Evolutionary conservation across 1,284 basidiomycete genomes (phyloP).

Genomic region (Marasmius tenuissimus): DNA sequence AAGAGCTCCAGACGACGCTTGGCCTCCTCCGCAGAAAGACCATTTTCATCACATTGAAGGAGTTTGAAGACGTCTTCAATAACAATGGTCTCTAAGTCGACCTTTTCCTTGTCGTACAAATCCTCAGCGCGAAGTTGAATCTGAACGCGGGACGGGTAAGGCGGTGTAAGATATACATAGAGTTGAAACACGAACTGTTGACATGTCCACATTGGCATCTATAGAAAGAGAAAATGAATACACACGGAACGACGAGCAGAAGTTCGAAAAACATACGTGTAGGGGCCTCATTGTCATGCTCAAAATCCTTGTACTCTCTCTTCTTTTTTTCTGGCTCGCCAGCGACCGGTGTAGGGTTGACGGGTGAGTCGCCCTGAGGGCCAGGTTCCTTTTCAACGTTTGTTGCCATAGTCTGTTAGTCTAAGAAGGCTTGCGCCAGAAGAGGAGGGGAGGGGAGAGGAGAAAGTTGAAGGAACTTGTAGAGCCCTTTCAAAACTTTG

Average conservation of each 20-base stretch:
- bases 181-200: slow-evolving; percentile 47
- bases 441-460: slow-evolving; percentile 5
- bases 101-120: slow-evolving; percentile 98
- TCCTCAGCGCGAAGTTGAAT: slow-evolving; percentile 94
- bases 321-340: slow-evolving; percentile 63
- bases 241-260: slow-evolving; percentile 7
- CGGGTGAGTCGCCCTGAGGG: slow-evolving; percentile 43
- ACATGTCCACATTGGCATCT: slow-evolving; percentile 90
- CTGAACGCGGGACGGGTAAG: slow-evolving; percentile 33
- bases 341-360: slow-evolving; percentile 18
- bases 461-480: slow-evolving; percentile 11
- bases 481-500: slow-evolving; percentile 8
- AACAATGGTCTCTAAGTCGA: slow-evolving; percentile 95
- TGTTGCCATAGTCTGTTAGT: slow-evolving; percentile 31
- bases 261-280: slow-evolving; percentile 56
- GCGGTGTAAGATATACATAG: slow-evolving; percentile 8
- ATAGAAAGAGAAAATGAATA: slow-evolving; percentile 12
- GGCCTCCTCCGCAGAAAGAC: slow-evolving; percentile 79
- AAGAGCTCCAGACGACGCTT: slow-evolving; percentile 89
- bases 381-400: slow-evolving; percentile 66
- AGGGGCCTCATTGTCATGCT: slow-evolving; percentile 71
- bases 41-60: slow-evolving; percentile 84
- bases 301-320: slow-evolving; percentile 92
- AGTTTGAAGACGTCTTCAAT: slow-evolving; percentile 97
- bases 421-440: slow-evolving; percentile 5